phyloP scores from a whole-genome alignment of 2,329 filamentous ascomycete species.

The Fusarium illudens region DNA sequence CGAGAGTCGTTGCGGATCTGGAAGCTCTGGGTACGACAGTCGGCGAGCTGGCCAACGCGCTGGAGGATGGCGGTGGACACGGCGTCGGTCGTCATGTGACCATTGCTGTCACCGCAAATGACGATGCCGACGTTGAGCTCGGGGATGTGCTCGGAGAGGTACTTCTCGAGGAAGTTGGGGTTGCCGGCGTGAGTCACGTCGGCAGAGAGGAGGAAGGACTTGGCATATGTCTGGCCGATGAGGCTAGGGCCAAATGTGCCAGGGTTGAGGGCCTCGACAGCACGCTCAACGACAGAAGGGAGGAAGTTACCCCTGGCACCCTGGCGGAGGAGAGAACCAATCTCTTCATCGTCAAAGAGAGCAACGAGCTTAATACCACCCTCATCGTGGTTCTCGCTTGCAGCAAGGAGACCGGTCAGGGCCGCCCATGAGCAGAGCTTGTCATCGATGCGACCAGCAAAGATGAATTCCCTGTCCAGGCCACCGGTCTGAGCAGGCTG shows the following conservation, averaged over 20 bases:
- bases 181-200: slow-evolving; percentile 96
- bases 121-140: slow-evolving; percentile 88
- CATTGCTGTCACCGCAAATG: slow-evolving; percentile 84
- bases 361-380: slow-evolving; percentile 87
- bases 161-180: slow-evolving; percentile 87
- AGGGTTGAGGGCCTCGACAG: slow-evolving; percentile 73
- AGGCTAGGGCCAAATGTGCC: slow-evolving; percentile 65
- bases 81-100: slow-evolving; percentile 94
- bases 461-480: slow-evolving; percentile 92
- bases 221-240: slow-evolving; percentile 84
- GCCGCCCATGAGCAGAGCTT: slow-evolving; percentile 97
- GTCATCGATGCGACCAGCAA: slow-evolving; percentile 93
- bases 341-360: slow-evolving; percentile 98
- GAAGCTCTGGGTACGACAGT: slow-evolving; percentile 81
- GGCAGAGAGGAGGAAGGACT: slow-evolving; percentile 89
- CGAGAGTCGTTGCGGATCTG: slow-evolving; percentile 94
- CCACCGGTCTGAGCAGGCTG: slow-evolving; percentile 87
- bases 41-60: slow-evolving; percentile 78
- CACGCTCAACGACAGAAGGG: slow-evolving; percentile 79
- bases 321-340: slow-evolving; percentile 89
- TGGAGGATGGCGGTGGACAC: slow-evolving; percentile 84
- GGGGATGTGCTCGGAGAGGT: slow-evolving; percentile 86
- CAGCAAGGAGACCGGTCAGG: slow-evolving; percentile 80
- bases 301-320: slow-evolving; percentile 92
- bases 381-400: slow-evolving; percentile 63